phyloP scores from a whole-genome alignment of 331 rosid species.

The Saraca asoca region DNA sequence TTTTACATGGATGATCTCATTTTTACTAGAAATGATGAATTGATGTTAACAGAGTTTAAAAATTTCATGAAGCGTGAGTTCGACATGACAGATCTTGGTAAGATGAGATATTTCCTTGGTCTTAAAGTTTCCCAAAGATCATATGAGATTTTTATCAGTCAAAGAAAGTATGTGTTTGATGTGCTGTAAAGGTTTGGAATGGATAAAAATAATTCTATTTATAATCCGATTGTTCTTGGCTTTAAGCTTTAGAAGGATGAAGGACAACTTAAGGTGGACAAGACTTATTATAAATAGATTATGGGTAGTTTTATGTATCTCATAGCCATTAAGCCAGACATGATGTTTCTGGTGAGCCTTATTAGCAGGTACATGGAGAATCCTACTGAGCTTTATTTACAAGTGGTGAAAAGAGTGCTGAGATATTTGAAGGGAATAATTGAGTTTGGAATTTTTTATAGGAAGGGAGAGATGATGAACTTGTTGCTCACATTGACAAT shows the following conservation, averaged over 20 bases:
- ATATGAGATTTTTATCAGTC: not conserved
- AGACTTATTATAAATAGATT: constrained; percentile 10
- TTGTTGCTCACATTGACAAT: not conserved
- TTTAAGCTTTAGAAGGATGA: constrained; percentile 14
- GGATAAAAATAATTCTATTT: not conserved
- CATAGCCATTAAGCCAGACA: not conserved
- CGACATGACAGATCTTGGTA: constrained; percentile 5
- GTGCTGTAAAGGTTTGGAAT: constrained; percentile 17
- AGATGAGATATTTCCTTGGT: constrained; percentile 1
- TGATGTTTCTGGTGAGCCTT: not conserved
- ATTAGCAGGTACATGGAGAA: no score
- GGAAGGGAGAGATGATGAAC: not conserved
- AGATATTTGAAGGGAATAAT: not conserved
- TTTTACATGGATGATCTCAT: constrained; percentile 13
- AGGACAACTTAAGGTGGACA: not conserved
- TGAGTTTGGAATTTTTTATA: not conserved
- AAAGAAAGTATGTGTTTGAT: not conserved
- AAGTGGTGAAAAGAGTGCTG: not conserved
- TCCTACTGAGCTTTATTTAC: not conserved
- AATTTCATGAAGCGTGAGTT: not conserved
- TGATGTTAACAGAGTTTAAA: not conserved
- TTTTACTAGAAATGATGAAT: constrained; percentile 1
- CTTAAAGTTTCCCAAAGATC: not conserved
- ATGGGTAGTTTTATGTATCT: not conserved
- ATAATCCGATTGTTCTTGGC: constrained; percentile 17